Evolutionary conservation across 2,329 filamentous ascomycete species (phyloP), one percentile per base, ranked within the genome.

Genomic region (Colletotrichum godetiae): DNA sequence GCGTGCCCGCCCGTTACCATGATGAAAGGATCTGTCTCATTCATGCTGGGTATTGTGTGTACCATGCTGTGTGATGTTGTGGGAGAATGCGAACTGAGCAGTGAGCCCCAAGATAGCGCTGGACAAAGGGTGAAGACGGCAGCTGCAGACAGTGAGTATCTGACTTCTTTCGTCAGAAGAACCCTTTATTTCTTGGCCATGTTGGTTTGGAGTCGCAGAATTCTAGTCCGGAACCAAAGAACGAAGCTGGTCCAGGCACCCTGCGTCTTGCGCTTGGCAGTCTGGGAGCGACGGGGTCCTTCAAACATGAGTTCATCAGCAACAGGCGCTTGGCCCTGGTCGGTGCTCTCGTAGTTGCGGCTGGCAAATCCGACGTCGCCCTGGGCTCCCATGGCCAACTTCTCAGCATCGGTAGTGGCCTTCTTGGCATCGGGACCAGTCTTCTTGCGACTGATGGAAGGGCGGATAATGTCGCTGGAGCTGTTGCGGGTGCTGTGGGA

Each of bases 241-340:
- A 92, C 84, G 76, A 92, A 92, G 27, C 86, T 87, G 8, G 88
- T 91, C 90, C 90, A 92, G 52, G 89, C 86, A 74, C 88, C 85
- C 74, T 89, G 88, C 1, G 90, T 92, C 82, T 88, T 90, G 76
- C 85, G 86, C 83, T 92, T 92, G 70, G 88, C 85, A 8, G 84
- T 84, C 77, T 82, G 86, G 71, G 81, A 82, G 69, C 88, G 83
- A 49, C 82, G 80, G 5, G 82, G 83, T 49, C 81, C 81, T 68
- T 85, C 81, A 69, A 88, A 88, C 15, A 81, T 81, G 22, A 86
- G 83, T 3, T 85, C 83, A 22, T 86, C 83, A 22, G 86, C 84
- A 15, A 78, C 77, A 10, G 80, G 80, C 2, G 81, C 82, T 73
- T 81, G 66, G 78, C 76, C 76, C 78, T 75, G 75, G 78, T 66